phyloP scores from a whole-genome alignment of 2,329 filamentous ascomycete genomes.

The Ustulina deusta region DNA sequence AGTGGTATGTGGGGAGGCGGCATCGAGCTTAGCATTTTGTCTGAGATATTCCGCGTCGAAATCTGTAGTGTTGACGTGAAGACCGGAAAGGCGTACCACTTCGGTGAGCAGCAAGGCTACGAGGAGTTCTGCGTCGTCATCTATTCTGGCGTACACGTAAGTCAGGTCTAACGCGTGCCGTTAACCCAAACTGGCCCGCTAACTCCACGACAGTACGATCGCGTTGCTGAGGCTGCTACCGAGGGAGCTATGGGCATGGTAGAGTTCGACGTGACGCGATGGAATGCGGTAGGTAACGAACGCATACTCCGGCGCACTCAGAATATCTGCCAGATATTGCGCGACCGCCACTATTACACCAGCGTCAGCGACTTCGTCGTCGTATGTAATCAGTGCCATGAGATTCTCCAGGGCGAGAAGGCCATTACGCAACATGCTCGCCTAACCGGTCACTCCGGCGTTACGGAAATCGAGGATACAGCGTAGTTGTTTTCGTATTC shows the following conservation, averaged over 20 bases:
- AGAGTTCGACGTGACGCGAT: conserved; percentile 77
- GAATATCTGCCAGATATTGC: conserved; percentile 73
- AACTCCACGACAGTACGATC: conserved; percentile 49
- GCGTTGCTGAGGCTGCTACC: conserved; percentile 79
- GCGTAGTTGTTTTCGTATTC: conserved; percentile 4
- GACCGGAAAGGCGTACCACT: conserved; percentile 36
- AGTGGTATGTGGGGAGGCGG: conserved; percentile 89
- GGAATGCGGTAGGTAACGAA: conserved; percentile 63
- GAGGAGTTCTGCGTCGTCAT: conserved; percentile 38
- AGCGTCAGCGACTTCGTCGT: conserved; percentile 85
- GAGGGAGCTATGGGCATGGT: conserved; percentile 66
- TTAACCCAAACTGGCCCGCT: background rate
- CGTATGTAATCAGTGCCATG: conserved; percentile 78
- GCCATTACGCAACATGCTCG: conserved; percentile 72
- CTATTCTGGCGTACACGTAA: conserved; percentile 40
- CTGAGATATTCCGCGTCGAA: conserved; percentile 51
- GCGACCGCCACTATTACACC: conserved; percentile 84
- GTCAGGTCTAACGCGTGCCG: background rate
- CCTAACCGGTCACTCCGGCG: conserved; percentile 69
- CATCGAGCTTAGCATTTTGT: conserved; percentile 88
- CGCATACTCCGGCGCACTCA: conserved; percentile 78
- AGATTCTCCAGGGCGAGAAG: conserved; percentile 74
- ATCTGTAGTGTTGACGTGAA: conserved; percentile 40
- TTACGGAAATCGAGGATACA: conserved; percentile 61
- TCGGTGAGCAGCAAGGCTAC: conserved; percentile 39